Evolutionary conservation across 164 flowering plant genomes (phyloP).

Genomic region (Stephania yunnanensis): DNA sequence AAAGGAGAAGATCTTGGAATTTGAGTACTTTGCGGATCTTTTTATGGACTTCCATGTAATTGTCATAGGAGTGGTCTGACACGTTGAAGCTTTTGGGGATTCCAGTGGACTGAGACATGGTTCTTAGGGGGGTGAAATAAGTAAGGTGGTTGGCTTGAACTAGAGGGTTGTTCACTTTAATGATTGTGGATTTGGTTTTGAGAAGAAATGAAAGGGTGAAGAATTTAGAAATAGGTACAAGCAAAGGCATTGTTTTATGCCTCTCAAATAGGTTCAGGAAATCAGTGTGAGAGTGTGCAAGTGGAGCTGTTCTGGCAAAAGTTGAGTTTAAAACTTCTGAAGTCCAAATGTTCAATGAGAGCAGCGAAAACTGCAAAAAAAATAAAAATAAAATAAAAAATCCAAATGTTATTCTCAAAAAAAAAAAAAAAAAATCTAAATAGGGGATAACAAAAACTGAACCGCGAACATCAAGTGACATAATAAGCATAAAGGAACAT

Average conservation of each 20-base stretch:
- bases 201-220: background rate
- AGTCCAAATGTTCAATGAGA: too few species aligned
- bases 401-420: too few species aligned
- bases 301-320: too few species aligned
- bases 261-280: background rate
- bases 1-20: constrained; percentile 62
- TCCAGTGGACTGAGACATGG: constrained; percentile 64
- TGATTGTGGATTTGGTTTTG: constrained; percentile 3
- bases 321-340: too few species aligned
- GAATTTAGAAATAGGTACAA: constrained; percentile 9
- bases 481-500: too few species aligned
- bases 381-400: too few species aligned
- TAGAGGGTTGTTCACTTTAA: too few species aligned
- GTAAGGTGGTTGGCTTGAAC: background rate
- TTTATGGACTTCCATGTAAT: constrained; percentile 93
- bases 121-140: constrained; percentile 10
- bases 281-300: too few species aligned
- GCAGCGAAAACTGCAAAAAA: too few species aligned
- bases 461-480: too few species aligned
- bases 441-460: too few species aligned
- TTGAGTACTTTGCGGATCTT: constrained; percentile 66
- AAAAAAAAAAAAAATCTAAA: too few species aligned
- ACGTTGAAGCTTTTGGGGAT: constrained; percentile 67
- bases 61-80: constrained; percentile 83
- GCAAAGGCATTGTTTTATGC: background rate